These are phyloP conservation scores for Trichoderma aggressivum DNA, from an alignment of 2,329 filamentous ascomycete genomes.

Conservation along the genomic window DNA sequence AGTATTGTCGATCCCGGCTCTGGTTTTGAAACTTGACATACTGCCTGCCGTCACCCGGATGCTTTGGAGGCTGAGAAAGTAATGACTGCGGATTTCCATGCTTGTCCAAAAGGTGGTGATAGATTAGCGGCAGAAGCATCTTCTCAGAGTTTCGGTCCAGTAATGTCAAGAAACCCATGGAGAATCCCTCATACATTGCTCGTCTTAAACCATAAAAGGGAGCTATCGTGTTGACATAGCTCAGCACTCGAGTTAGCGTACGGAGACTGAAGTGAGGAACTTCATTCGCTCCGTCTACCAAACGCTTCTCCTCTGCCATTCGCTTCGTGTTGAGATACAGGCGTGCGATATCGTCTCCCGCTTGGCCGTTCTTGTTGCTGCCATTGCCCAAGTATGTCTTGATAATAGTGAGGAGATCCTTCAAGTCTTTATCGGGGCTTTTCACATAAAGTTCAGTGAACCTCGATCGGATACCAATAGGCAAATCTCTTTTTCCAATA, in stretches of 20 bases:
- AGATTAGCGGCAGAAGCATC: conserved; percentile 73
- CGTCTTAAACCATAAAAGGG: conserved; percentile 80
- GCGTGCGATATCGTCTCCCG: conserved; percentile 75
- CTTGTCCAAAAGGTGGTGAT: conserved; percentile 72
- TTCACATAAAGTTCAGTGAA: conserved; percentile 96
- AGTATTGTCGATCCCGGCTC: conserved; percentile 70
- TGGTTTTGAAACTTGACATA: conserved; percentile 77
- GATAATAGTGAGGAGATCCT: conserved; percentile 84
- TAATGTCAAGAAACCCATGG: conserved; percentile 95
- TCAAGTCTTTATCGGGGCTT: conserved; percentile 80
- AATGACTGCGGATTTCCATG: conserved; percentile 66
- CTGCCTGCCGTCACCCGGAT: conserved; percentile 69
- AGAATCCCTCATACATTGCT: conserved; percentile 90
- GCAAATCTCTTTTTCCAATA: conserved; percentile 91
- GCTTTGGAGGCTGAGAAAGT: conserved; percentile 72
- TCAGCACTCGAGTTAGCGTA: conserved; percentile 84
- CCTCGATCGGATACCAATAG: conserved; percentile 79
- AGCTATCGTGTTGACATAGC: conserved; percentile 81
- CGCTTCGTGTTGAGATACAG: conserved; percentile 86
- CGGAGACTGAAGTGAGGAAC: conserved; percentile 95
- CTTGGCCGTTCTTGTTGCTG: conserved; percentile 67
- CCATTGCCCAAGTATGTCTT: conserved; percentile 78
- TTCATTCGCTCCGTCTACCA: conserved; percentile 94
- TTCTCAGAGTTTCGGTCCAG: conserved; percentile 79
- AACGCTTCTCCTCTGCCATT: conserved; percentile 72